A percentile compares a stretch with the other conserved stretches of the same genome.
Conservation (phyloP, 1,284 basidiomycete species). For the Gomphus bonarii region DNA sequence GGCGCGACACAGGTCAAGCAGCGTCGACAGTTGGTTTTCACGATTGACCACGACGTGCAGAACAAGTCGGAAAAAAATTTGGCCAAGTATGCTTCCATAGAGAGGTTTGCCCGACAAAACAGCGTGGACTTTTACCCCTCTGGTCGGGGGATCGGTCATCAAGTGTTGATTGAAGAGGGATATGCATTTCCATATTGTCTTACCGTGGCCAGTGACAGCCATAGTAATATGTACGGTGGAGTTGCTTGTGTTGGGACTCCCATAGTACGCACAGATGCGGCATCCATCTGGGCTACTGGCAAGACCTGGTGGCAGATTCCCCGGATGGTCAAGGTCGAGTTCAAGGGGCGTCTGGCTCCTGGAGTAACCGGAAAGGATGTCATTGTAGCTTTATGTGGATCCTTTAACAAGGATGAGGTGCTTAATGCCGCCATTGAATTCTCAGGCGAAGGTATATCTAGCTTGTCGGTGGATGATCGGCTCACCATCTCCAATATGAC, state of each 20-base stretch:
- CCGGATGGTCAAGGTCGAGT: slow-evolving; percentile 90
- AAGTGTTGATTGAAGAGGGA: slow-evolving; percentile 91
- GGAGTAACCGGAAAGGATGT: slow-evolving; percentile 99
- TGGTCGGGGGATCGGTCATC: slow-evolving; percentile 96
- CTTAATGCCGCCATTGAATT: slow-evolving; percentile 99
- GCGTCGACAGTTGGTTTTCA: slow-evolving; percentile 85
- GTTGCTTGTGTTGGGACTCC: slow-evolving; percentile 96
- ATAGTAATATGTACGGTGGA: slow-evolving; percentile 99
- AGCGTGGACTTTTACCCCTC: slow-evolving; percentile 95
- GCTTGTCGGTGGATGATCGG: slow-evolving; percentile 83
- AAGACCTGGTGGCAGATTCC: slow-evolving; percentile 99
- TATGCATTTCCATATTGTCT: slow-evolving; percentile 92
- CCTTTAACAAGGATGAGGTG: slow-evolving; percentile 96
- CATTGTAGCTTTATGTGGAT: slow-evolving; percentile 93
- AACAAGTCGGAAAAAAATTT: slow-evolving; percentile 94
- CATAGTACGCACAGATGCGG: slow-evolving; percentile 88
- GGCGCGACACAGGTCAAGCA: slow-evolving; percentile 83
- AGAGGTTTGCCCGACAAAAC: slow-evolving; percentile 82
- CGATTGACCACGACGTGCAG: slow-evolving; percentile 97
- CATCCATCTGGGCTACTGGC: slow-evolving; percentile 96
- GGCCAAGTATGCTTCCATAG: slow-evolving; percentile 88
- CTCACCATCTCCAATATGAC: slow-evolving; percentile 98
- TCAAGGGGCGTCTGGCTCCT: slow-evolving; percentile 71
- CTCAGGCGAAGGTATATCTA: slow-evolving; percentile 81
- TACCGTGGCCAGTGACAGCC: slow-evolving; percentile 92